Base-by-base conservation (phyloP, 495 filamentous ascomycete genomes). In the Hamigera avellanea region DNA sequence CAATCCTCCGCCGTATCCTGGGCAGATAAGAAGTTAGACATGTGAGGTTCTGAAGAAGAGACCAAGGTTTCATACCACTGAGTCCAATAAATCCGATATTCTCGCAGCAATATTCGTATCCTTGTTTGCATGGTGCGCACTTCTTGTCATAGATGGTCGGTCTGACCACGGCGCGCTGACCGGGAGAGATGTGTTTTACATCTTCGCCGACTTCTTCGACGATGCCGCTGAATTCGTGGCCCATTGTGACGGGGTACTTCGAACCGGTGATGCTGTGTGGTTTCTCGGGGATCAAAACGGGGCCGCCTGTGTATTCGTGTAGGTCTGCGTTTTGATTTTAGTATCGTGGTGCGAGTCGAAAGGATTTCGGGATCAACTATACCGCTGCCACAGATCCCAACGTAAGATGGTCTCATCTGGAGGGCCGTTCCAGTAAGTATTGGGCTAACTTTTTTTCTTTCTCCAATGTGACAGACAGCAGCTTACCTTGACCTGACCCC, bases 91-190 rank as follows among this genome's bases (percentile, higher is more conserved):
- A 79, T 0, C 75, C 75, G 35, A 71, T 72, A 18, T 61, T 68
- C 32, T 72, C 62, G 45, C 76, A 80, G 45, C 70, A 73, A 38
- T 78, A 75, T 33, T 70, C 53, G 15, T 65, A 57, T 6, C 67
- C 68, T 5, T 61, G 54, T 35, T 60, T 53, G 43, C 76, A 80
- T 6, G 75, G 54, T 1, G 45, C 40, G 44, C 76, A 80, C 2
- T 58, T 64, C 6, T 64, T 59, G 42, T 77, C 73, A 40, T 70
- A 80, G 32, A 80, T 75, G 31, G 72, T 78, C 7, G 76, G 75
- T 36, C 73, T 70, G 7, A 80, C 65, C 1, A 56, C 59, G 8
- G 73, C 76, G 13, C 66, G 49, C 29, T 76, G 65, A n/a, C 76
- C 74, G 8, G 57, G 50, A 36, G 57, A 59, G 35, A 70, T 52